A percentile compares a stretch with the other conserved stretches of the same genome.
Evolutionary conservation across 2,329 filamentous ascomycete genomes (phyloP).

Genomic region (Colletotrichum simmondsii): DNA sequence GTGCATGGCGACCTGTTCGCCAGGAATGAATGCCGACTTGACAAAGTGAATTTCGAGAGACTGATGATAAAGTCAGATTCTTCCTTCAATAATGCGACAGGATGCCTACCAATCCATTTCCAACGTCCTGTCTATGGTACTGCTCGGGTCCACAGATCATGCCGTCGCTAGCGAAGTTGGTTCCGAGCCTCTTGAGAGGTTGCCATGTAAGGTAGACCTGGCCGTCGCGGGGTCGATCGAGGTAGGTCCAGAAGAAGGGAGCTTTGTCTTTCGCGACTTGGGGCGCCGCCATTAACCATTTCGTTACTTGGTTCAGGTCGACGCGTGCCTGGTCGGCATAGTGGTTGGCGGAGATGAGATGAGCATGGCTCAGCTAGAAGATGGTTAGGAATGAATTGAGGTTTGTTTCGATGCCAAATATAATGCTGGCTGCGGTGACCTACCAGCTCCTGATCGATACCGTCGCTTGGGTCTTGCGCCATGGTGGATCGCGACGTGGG

Average conservation of each 20-base stretch:
- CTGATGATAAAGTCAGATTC: conserved; percentile 54
- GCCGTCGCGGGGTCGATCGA: conserved; percentile 84
- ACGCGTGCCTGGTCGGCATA: conserved; percentile 81
- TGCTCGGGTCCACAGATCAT: conserved; percentile 90
- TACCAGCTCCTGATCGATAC: conserved; percentile 35
- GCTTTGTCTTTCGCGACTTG: conserved; percentile 86
- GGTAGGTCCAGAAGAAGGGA: conserved; percentile 93
- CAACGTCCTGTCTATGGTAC: conserved; percentile 78
- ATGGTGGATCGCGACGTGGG: conserved; percentile 25
- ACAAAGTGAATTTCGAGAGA: conserved; percentile 90
- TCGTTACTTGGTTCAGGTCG: conserved; percentile 80
- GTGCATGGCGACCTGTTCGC: conserved; percentile 80
- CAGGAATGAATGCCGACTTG: conserved; percentile 81
- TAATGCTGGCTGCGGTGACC: not conserved
- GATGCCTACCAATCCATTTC: conserved; percentile 66
- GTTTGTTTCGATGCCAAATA: conserved; percentile 46
- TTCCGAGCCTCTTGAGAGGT: conserved; percentile 75
- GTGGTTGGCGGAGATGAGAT: conserved; percentile 85
- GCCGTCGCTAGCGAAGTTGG: conserved; percentile 88
- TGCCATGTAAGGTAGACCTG: conserved; percentile 91
- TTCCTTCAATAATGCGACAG: conserved; percentile 6
- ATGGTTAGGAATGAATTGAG: not conserved
- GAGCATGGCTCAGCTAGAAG: conserved; percentile 83
- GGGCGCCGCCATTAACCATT: conserved; percentile 85
- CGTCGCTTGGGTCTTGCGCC: conserved; percentile 36